Conservation (phyloP, 106 monocot species). For the Xerophyta viscosa region DNA sequence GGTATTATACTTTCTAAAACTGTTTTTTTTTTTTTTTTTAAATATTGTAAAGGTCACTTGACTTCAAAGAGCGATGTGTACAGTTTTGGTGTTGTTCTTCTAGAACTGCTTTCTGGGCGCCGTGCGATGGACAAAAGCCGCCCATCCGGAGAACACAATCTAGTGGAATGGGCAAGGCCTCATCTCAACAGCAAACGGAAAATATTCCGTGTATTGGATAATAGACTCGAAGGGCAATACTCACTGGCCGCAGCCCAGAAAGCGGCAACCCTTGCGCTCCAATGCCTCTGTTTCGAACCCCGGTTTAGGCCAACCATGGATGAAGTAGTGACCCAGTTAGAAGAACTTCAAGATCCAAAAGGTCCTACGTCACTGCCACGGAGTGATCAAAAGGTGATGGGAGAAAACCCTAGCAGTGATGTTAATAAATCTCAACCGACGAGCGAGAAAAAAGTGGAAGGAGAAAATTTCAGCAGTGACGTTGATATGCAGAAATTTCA, state of each 20-base stretch:
- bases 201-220: constrained; percentile 50
- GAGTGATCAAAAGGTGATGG: neutral
- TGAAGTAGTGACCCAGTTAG: constrained; percentile 45
- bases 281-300: constrained; percentile 47
- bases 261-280: constrained; percentile 35
- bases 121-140: constrained; percentile 83
- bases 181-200: constrained; percentile 57
- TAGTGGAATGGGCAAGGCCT: constrained; percentile 88
- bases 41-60: constrained; percentile 68
- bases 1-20: too few species aligned
- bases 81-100: constrained; percentile 83
- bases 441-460: too few species aligned
- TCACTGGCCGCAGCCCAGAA: constrained; percentile 48
- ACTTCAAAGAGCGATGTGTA: constrained; percentile 87
- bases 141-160: constrained; percentile 58
- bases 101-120: constrained; percentile 69
- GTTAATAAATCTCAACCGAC: too few species aligned
- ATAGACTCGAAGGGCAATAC: constrained; percentile 55
- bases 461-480: constrained; percentile 2
- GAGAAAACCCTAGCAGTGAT: too few species aligned
- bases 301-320: constrained; percentile 62
- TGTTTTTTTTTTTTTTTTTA: too few species aligned
- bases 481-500: constrained; percentile 3
- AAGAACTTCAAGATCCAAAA: constrained; percentile 45
- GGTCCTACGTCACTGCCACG: constrained; percentile 2